Evolutionary conservation across 495 filamentous ascomycete genomes (phyloP), one percentile per base, ranked within the genome.

Genomic region (Letharia lupina): DNA sequence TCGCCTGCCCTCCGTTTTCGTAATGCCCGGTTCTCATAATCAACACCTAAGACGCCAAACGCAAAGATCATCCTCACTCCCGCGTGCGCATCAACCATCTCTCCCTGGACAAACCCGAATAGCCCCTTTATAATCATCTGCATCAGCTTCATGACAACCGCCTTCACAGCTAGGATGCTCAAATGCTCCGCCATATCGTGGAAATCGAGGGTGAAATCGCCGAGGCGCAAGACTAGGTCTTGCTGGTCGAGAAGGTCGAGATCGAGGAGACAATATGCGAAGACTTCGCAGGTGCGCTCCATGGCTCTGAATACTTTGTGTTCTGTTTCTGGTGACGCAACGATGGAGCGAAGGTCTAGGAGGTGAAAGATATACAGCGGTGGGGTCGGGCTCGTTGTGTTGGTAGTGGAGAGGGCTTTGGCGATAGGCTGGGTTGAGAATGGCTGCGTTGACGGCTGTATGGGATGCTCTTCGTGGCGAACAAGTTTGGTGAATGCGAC

Each of bases 51-150:
- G 9, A 44, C 58, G 1, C 59, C 59, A 23, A 61, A 44, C n/a
- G 59, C 10, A 40, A 61, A 61, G 3, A 41, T 28, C 42, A 45
- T 28, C 59, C 39, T 61, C 59, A 61, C 59, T 33, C 23, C 59
- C 20, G 59, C 59, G 20, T 28, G 39, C 42, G 3, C 59, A 4
- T 44, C 39, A 0, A 61, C 10, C n/a, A 42, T 3, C 42, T 61
- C 59, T 7, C 59, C 59, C 18, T 3, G 3, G 1, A 61, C 18
- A 8, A 61, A 42, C 59, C 59, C 59, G 11, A 45, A 2, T 11
- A 61, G 8, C 18, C 59, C 59, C 31, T 16, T 61, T n/a, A 1
- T 2, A 5, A 31, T 3, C 59, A 61, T 44, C 59, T 44, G 39
- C 4, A 15, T 3, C 42, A 61, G 28, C 39, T 18, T 41, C 42